Evolutionary conservation across 1,284 basidiomycete species (phyloP).

Genomic region (Sanghuangporus weigelae): DNA sequence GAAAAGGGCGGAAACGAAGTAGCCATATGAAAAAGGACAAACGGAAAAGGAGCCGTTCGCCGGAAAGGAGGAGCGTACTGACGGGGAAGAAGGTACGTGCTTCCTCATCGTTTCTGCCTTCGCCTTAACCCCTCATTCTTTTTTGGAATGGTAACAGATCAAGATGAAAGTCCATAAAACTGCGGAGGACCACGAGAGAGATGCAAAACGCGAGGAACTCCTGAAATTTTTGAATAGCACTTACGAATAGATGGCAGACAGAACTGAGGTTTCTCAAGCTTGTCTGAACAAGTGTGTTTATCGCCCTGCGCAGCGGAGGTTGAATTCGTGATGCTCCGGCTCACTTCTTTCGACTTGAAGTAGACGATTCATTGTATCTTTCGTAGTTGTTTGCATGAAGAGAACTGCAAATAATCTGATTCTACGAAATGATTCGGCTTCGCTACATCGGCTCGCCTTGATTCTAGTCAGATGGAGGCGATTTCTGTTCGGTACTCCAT

Average conservation of each 20-base stretch:
- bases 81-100: constrained; percentile 51
- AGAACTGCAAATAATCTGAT: too few species aligned
- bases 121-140: not conserved
- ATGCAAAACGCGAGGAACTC: constrained; percentile 46
- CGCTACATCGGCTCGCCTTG: too few species aligned
- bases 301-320: too few species aligned
- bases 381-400: too few species aligned
- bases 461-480: too few species aligned
- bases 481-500: too few species aligned
- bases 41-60: constrained; percentile 19
- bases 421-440: too few species aligned
- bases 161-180: constrained; percentile 57
- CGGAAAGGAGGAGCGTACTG: constrained; percentile 36
- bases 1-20: constrained; percentile 29
- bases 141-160: constrained; percentile 33
- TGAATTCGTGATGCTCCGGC: too few species aligned
- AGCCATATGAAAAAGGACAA: constrained; percentile 27
- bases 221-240: constrained; percentile 51
- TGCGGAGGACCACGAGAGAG: constrained; percentile 46
- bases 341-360: too few species aligned
- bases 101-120: not conserved
- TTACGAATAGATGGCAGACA: constrained; percentile 30
- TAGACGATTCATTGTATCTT: too few species aligned
- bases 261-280: not conserved
- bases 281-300: not conserved